A percentile compares a stretch with the other conserved stretches of the same genome.
Evolutionary conservation across 257 asterid genomes (phyloP).

Genomic region (Rubia yunnanensis): DNA sequence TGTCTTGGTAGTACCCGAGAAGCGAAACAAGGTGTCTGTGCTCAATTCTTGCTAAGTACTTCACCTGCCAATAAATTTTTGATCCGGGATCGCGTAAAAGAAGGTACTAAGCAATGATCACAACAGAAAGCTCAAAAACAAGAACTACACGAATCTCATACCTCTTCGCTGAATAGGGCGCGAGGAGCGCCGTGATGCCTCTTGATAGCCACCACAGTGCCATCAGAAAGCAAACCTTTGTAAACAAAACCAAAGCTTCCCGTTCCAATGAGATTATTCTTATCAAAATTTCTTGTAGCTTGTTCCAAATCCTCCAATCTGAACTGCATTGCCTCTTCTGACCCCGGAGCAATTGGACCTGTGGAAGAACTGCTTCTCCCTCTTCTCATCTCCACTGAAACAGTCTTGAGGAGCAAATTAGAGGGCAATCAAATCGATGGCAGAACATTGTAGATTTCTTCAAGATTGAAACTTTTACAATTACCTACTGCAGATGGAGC

Average conservation of each 20-base stretch:
- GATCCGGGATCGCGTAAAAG: not conserved
- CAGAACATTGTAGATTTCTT: not conserved
- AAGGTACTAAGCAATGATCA: not conserved
- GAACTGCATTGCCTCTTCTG: conserved; percentile 44
- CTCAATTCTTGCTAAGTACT: conserved; percentile 31
- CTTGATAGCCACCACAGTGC: conserved; percentile 64
- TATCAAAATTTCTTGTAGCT: conserved; percentile 49
- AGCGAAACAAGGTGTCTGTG: conserved; percentile 60
- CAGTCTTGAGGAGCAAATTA: conserved; percentile 12
- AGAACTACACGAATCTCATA: conserved; percentile 8
- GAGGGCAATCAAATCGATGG: not conserved
- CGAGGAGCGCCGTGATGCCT: conserved; percentile 34
- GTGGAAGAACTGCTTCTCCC: conserved; percentile 24
- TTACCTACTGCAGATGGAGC: conserved; percentile 64
- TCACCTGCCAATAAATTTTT: conserved; percentile 35
- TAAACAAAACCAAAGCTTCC: conserved; percentile 61
- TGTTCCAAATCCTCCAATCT: conserved; percentile 58
- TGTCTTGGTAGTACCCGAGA: conserved; percentile 64
- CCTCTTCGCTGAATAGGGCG: conserved; percentile 46
- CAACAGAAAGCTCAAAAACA: not conserved
- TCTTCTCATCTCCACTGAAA: conserved; percentile 33
- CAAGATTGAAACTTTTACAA: not conserved
- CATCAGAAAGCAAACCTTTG: conserved; percentile 68
- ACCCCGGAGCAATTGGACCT: conserved; percentile 10
- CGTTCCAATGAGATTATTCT: conserved; percentile 50